Conservation (phyloP, 441 rosid genomes). For the Macaranga tanarius region DNA sequence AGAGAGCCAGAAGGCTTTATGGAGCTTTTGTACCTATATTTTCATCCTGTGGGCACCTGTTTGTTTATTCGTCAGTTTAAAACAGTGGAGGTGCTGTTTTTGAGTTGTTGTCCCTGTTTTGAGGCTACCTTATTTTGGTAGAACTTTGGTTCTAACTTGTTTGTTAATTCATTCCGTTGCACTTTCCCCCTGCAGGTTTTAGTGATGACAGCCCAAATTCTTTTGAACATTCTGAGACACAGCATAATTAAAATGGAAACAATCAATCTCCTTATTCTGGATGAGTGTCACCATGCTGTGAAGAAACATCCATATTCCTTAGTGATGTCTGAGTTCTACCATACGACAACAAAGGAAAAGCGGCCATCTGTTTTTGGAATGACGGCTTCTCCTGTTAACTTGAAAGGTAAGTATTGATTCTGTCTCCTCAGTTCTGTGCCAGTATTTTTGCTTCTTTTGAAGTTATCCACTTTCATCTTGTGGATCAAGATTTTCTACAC, state of each 20-base stretch:
- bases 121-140: neutral
- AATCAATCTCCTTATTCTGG: slow-evolving; percentile 88
- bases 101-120: neutral
- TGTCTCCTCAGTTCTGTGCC: slow-evolving; percentile 13
- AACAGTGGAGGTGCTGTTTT: neutral
- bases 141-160: slow-evolving; percentile 10
- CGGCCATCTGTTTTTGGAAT: slow-evolving; percentile 97
- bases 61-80: neutral
- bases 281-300: slow-evolving; percentile 99
- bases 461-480: slow-evolving; percentile 17
- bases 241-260: slow-evolving; percentile 94
- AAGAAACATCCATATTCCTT: slow-evolving; percentile 99
- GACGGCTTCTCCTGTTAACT: slow-evolving; percentile 99
- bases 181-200: slow-evolving; percentile 54
- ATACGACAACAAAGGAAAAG: slow-evolving; percentile 83
- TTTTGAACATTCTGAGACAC: slow-evolving; percentile 94
- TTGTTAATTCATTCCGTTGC: slow-evolving; percentile 9
- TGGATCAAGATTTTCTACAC: neutral
- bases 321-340: slow-evolving; percentile 99
- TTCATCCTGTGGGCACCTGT: neutral
- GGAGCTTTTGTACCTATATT: too few species aligned
- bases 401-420: slow-evolving; percentile 65
- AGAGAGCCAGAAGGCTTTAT: too few species aligned
- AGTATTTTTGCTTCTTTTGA: slow-evolving; percentile 1
- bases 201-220: slow-evolving; percentile 99